Evolutionary conservation across 2,329 filamentous ascomycete genomes (phyloP), one percentile per base, ranked within the genome.

Genomic region (Aspergillus floridensis): DNA sequence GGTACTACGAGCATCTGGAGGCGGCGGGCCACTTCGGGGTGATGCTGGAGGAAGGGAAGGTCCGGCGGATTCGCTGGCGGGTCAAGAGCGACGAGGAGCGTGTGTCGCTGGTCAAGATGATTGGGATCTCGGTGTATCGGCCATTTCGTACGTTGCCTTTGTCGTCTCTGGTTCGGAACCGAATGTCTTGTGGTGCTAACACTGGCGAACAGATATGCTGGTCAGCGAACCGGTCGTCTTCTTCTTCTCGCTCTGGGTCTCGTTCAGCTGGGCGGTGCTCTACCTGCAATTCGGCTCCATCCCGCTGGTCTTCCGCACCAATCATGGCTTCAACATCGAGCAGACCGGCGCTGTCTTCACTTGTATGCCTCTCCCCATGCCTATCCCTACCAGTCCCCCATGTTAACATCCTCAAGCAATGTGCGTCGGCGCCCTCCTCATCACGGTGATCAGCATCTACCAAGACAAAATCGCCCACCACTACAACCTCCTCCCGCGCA

Each of bases 181-280:
- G 16, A 1, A 12, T 24, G 2, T 26, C 16, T 4, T 31, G 2
- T 2, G 29, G 29, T 26, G 12, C 10, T 14, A 44, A 31, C 61
- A 53, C 57, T 49, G 26, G 16, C 7, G 12, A 29, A 7, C 44
- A 79, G 78, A 79, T 53, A 72, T 90, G 79, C 77, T 89, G 7
- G 68, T 86, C 46, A 81, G 82, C 1, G 87, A 89, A 65, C 86
- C 86, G 2, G 87, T 89, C 41, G 82, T 88, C 2, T 80, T 81
- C 11, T 84, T 86, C 79, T 97, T 97, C 78, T 92, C 89, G 0
- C 80, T 96, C 0, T 97, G 93, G 93, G 88, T 92, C 0, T 84
- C 91, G 0, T 97, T 97, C 73, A 88, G 88, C 21, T 97, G 93
- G 93, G 92, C 89, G 0, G 84, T 96, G 0, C 83, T 97, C 0